These are phyloP conservation scores for Citrus glauca DNA, from an alignment of 345 rosid species.

Conservation along the genomic window DNA sequence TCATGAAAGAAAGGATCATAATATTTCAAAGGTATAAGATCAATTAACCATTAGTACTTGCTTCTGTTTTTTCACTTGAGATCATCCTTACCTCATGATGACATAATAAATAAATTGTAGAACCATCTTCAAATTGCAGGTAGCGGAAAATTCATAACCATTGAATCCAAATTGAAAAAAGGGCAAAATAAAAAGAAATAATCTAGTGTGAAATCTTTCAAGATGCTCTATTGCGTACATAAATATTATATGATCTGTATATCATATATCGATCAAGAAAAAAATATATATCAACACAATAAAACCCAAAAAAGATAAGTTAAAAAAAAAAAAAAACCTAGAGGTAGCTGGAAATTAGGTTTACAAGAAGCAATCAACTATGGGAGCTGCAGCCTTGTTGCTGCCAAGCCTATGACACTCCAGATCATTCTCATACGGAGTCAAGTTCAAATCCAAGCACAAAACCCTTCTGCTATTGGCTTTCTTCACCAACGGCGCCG, in stretches of 20 bases:
- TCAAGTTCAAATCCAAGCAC: slow-evolving; percentile 64
- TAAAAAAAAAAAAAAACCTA: neutral
- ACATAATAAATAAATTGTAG: neutral
- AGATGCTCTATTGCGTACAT: neutral
- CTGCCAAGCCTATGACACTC: slow-evolving; percentile 39
- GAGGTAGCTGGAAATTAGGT: neutral
- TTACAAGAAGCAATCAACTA: slow-evolving; percentile 28
- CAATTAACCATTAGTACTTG: neutral
- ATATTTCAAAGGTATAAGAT: neutral
- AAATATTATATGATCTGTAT: neutral
- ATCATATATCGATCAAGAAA: neutral
- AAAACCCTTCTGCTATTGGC: slow-evolving; percentile 41
- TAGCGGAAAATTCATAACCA: neutral
- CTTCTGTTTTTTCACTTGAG: neutral
- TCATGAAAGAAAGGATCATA: neutral
- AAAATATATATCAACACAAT: neutral
- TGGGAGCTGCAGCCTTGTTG: slow-evolving; percentile 15
- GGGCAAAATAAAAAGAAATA: too few species aligned
- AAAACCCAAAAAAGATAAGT: neutral
- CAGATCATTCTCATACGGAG: slow-evolving; percentile 61
- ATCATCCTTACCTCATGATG: slow-evolving; percentile 6
- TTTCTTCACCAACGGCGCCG: slow-evolving; percentile 34
- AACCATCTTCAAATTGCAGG: neutral
- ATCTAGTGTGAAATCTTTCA: neutral
- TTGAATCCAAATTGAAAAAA: neutral